Base-by-base conservation (phyloP, 495 filamentous ascomycete genomes). In the Rhypophila decipiens region DNA sequence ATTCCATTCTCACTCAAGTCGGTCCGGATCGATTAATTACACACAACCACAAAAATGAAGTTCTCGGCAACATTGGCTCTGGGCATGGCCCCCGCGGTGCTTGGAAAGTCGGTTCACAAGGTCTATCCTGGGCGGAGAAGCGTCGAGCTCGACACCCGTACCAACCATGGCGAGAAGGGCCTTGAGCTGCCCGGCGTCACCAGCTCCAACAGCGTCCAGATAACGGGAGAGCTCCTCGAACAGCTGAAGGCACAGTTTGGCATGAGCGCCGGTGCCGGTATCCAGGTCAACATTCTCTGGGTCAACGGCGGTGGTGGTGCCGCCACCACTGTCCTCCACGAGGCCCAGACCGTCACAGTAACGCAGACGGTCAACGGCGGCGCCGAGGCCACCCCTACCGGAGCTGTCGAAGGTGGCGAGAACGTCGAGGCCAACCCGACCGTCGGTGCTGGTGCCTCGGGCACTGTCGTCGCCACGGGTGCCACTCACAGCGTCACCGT, bases 401-500 rank as follows among this genome's bases (percentile, higher is more conserved):
- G 50, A 13, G 54, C 53, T 24, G 58, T 55, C 39, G 50, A 43
- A 13, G 54, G 52, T 13, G 46, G 21, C 29, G 50, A 35, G 3
- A 41, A 44, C 20, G 38, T 43, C 3, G 50, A 52, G 24, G 46
- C 57, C 22, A 57, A 61, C 29, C 54, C 59, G 13, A 44, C 57
- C 23, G 51, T 47, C 8, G 47, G 38, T 19, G 36, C 55, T 11
- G 55, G 55, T n/a, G 57, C 62, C 20, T 46, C 64, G 1, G 52
- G 50, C 18, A 60, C 63, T 13, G 64, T 55, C 4, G 63, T 50
- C 27, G 61, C 53, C 15, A 59, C 66, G 12, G 59, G 48, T 9
- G 66, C 68, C 24, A 79, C 75, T 17, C 76, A 79, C 61, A 70
- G 47, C 41, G 72, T 83, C 36, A 62, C 57, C 7, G 78, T 83